phyloP scores from a whole-genome alignment of 1,284 basidiomycete species.

The Cutaneotrichosporon curvatum region DNA sequence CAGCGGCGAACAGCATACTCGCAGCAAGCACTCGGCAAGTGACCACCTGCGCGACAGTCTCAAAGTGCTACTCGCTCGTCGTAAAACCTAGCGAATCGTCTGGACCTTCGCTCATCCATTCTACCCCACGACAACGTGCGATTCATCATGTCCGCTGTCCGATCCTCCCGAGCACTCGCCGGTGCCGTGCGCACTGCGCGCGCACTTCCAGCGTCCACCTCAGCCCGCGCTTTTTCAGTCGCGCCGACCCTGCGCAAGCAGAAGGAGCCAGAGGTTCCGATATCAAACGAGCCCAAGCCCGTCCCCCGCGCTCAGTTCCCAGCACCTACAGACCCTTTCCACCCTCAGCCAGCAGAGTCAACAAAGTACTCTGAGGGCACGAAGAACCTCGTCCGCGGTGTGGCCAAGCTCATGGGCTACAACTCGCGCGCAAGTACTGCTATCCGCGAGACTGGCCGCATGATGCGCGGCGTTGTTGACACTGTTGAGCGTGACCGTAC shows the following conservation, averaged over 20 bases:
- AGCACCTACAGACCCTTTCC: constrained; percentile 35
- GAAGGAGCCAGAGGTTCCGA: constrained; percentile 5
- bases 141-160: constrained; percentile 10
- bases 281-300: not conserved
- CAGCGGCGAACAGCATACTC: too few relatives aligned
- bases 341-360: constrained; percentile 9
- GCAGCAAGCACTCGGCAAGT: too few relatives aligned
- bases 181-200: not conserved
- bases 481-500: constrained; percentile 46
- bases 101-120: too few relatives aligned
- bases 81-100: too few relatives aligned
- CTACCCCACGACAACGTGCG: too few relatives aligned
- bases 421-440: constrained; percentile 50
- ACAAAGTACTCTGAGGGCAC: constrained; percentile 33
- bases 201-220: not conserved
- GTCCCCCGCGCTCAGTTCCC: constrained; percentile 24
- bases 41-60: too few relatives aligned
- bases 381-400: constrained; percentile 29
- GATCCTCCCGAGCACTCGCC: constrained; percentile 10
- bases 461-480: constrained; percentile 51
- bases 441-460: constrained; percentile 51
- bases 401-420: constrained; percentile 52
- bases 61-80: too few relatives aligned
- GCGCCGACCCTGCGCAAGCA: constrained; percentile 1
- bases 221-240: constrained; percentile 8